phyloP scores from a whole-genome alignment of 2,329 filamentous ascomycete genomes.

The Aspergillus proliferans region DNA sequence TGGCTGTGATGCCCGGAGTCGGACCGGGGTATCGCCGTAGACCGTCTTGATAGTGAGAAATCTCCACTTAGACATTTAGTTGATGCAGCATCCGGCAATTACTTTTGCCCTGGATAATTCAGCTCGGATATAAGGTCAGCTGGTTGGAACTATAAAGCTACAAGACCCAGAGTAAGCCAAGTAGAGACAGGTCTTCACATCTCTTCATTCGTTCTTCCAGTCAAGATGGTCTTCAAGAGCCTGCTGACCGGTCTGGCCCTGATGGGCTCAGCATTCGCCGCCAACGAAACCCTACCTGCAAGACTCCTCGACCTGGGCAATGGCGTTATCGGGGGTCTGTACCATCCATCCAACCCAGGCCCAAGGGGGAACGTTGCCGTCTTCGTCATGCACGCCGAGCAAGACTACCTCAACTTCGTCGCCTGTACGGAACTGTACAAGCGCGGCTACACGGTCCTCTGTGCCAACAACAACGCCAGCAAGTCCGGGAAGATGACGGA shows the following conservation, averaged over 20 bases:
- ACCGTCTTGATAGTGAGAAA: background rate
- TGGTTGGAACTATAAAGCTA: background rate
- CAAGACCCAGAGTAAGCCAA: background rate
- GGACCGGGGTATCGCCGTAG: too few species aligned
- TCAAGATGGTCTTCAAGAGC: background rate
- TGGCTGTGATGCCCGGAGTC: too few species aligned
- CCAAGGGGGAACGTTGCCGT: slow-evolving; percentile 7
- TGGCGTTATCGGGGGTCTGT: slow-evolving; percentile 9
- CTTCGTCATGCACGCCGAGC: slow-evolving; percentile 13
- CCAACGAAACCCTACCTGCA: background rate
- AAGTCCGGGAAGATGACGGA: slow-evolving; percentile 11
- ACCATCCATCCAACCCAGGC: slow-evolving; percentile 4
- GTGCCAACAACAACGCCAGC: slow-evolving; percentile 10
- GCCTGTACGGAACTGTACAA: slow-evolving; percentile 9
- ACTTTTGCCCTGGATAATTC: background rate
- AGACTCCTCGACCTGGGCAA: slow-evolving; percentile 3
- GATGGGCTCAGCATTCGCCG: background rate
- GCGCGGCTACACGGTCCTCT: slow-evolving; percentile 12
- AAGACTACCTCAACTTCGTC: slow-evolving; percentile 12
- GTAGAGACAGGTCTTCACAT: background rate
- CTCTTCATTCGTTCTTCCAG: background rate
- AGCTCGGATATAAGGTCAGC: background rate
- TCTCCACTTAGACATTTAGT: background rate
- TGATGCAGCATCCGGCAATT: background rate
- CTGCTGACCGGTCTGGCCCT: background rate